These are phyloP conservation scores for Fusarium nygamai DNA, from an alignment of 2,329 filamentous ascomycete genomes.

Conservation along the genomic window DNA sequence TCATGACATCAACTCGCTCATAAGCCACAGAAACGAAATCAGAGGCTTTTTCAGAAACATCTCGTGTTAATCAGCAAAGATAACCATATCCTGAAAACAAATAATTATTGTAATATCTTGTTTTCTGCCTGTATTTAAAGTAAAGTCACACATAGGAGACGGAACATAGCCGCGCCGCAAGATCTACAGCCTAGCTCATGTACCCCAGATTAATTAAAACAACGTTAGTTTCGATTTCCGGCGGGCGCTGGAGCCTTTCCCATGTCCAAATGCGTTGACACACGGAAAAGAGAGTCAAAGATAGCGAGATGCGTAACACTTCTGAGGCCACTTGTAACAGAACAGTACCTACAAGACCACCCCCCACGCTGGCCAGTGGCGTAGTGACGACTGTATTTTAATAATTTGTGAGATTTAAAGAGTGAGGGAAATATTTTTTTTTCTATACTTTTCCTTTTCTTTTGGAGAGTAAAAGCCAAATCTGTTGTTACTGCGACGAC, in stretches of 20 bases:
- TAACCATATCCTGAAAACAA: neutral
- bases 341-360: neutral
- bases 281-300: conserved; percentile 39
- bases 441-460: neutral
- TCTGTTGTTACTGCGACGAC: neutral
- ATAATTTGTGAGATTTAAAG: conserved; percentile 3
- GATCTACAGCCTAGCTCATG: conserved; percentile 39
- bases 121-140: neutral
- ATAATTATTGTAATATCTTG: neutral
- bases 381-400: conserved; percentile 10
- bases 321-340: conserved; percentile 11
- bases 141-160: neutral
- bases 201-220: conserved; percentile 41
- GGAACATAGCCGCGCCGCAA: neutral
- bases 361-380: conserved; percentile 32
- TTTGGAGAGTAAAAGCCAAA: neutral
- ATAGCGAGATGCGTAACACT: conserved; percentile 13
- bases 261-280: conserved; percentile 44
- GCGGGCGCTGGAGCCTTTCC: conserved; percentile 39
- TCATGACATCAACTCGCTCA: conserved; percentile 13
- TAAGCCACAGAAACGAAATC: neutral
- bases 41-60: neutral
- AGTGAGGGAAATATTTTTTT: neutral
- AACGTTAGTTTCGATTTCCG: conserved; percentile 21
- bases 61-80: neutral